Evolutionary conservation across 345 rosid species (phyloP).

Genomic region (Geranium rotundifolium): DNA sequence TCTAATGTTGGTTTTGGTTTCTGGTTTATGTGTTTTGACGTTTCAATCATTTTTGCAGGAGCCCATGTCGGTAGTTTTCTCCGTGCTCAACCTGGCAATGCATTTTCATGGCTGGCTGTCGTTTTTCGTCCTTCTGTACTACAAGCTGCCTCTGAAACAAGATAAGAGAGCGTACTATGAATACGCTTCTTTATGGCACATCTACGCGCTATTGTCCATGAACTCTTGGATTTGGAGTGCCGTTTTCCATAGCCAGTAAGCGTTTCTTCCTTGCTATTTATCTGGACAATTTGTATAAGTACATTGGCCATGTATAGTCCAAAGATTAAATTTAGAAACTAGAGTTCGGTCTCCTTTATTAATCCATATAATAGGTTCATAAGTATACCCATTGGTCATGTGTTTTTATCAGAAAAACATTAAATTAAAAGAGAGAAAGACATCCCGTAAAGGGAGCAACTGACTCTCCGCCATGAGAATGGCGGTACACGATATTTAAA

Average conservation of each 20-base stretch:
- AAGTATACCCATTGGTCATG: too few relatives aligned
- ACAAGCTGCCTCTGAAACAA: conserved; percentile 56
- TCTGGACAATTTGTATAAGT: too few relatives aligned
- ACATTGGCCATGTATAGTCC: background rate
- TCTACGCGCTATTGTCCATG: conserved; percentile 63
- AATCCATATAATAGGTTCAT: too few relatives aligned
- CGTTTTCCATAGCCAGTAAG: conserved; percentile 76
- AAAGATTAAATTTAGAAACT: too few relatives aligned
- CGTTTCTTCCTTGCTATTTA: conserved; percentile 2
- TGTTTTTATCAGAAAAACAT: too few relatives aligned
- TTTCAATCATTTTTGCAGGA: conserved; percentile 30
- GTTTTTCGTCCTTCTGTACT: conserved; percentile 68
- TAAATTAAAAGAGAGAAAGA: too few relatives aligned
- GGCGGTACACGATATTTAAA: too few relatives aligned
- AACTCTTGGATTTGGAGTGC: conserved; percentile 86
- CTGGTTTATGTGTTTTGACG: background rate
- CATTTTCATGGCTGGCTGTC: conserved; percentile 92
- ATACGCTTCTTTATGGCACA: conserved; percentile 61
- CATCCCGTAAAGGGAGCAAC: too few relatives aligned
- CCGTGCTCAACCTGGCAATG: conserved; percentile 63
- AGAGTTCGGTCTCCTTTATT: too few relatives aligned
- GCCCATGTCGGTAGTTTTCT: conserved; percentile 75
- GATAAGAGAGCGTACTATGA: conserved; percentile 59
- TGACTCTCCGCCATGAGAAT: too few relatives aligned
- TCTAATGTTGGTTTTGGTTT: background rate